Conservation (phyloP, 495 filamentous ascomycete species). For the Penicillium soppii region DNA sequence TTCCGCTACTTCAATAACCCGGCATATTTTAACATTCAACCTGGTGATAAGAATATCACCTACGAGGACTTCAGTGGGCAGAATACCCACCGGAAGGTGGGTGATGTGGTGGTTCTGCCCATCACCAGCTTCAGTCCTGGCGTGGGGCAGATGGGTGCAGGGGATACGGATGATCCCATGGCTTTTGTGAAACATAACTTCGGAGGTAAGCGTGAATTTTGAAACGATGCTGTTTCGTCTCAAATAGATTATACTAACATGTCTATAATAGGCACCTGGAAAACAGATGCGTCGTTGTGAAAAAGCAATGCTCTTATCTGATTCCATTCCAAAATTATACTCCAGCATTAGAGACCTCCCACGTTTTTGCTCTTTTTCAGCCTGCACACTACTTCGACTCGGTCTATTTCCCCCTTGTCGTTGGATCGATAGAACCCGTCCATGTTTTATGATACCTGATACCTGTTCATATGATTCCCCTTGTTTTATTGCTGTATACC, state of each 20-base stretch:
- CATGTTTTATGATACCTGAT: slow-evolving; percentile 11
- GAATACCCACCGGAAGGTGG: slow-evolving; percentile 76
- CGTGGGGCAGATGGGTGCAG: slow-evolving; percentile 90
- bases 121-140: slow-evolving; percentile 98
- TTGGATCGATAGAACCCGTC: neutral
- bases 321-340: neutral
- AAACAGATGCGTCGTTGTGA: slow-evolving; percentile 38
- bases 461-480: slow-evolving; percentile 11
- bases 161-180: slow-evolving; percentile 88
- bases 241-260: slow-evolving; percentile 10
- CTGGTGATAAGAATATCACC: slow-evolving; percentile 67
- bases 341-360: neutral
- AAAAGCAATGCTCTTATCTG: neutral
- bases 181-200: slow-evolving; percentile 98
- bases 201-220: slow-evolving; percentile 64
- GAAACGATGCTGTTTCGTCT: neutral
- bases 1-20: slow-evolving; percentile 93
- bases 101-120: slow-evolving; percentile 89
- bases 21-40: slow-evolving; percentile 81
- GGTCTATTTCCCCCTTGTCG: neutral
- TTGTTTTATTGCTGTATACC: slow-evolving; percentile 6
- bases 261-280: slow-evolving; percentile 31
- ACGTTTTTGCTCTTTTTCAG: neutral
- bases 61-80: slow-evolving; percentile 90
- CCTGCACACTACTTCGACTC: neutral